These are phyloP conservation scores for Aspergillus quadricinctus DNA, from an alignment of 2,329 filamentous ascomycete genomes.

Conservation along the genomic window DNA sequence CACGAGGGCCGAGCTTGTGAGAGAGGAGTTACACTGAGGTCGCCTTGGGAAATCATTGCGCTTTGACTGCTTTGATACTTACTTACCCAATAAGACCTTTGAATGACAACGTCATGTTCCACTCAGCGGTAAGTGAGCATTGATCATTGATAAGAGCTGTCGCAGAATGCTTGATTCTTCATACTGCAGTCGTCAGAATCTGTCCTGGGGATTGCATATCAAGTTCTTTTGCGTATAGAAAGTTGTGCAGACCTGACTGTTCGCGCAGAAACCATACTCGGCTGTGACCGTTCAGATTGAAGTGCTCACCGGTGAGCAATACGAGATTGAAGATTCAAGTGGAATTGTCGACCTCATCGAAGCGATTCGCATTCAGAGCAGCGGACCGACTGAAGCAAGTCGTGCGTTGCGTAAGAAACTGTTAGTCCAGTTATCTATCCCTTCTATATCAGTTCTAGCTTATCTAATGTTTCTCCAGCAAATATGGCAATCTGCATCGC, in stretches of 20 bases:
- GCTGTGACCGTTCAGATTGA: constrained; percentile 92
- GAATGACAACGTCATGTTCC: constrained; percentile 27
- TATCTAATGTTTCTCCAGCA: constrained; percentile 45
- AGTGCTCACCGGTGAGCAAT: constrained; percentile 80
- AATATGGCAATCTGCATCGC: constrained; percentile 92
- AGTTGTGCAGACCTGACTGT: background rate
- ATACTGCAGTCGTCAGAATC: background rate
- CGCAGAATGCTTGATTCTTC: background rate
- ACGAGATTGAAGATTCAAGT: constrained; percentile 84
- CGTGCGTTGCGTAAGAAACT: constrained; percentile 94
- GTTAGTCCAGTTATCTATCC: constrained; percentile 38
- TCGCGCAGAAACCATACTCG: constrained; percentile 73
- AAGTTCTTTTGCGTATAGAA: background rate
- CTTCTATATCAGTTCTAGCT: background rate
- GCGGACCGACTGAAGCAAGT: constrained; percentile 83
- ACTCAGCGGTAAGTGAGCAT: constrained; percentile 26
- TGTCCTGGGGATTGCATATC: background rate
- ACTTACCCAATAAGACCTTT: background rate
- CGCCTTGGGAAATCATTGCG: background rate
- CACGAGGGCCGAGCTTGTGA: background rate
- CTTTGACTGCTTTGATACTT: background rate
- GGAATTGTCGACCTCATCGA: constrained; percentile 94
- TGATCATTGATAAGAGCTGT: background rate
- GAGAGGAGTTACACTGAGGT: background rate
- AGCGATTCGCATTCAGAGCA: constrained; percentile 81